Base-by-base conservation (phyloP, 2,329 filamentous ascomycete genomes). In the Beauveria sp. region DNA sequence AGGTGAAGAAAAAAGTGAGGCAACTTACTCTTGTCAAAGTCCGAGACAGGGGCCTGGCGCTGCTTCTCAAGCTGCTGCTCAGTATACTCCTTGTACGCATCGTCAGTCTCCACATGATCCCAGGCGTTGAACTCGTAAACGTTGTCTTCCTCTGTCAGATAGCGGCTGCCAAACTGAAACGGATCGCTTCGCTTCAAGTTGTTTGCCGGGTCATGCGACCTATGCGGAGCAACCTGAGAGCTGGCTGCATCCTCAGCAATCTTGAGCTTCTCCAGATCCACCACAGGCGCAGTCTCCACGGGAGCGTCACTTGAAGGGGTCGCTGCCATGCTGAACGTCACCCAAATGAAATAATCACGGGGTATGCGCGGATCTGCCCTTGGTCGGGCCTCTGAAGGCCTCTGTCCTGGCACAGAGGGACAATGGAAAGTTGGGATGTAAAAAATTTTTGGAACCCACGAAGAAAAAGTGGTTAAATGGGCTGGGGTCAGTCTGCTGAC, bases 111-210 rank as follows among this genome's bases (percentile, higher is more conserved):
- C 72, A 98, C 95, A 73, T 99, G 93, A 74, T 99, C 95, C 95
- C 95, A 99, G 43, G 95, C 95, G 75, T 99, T 99, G 84, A 95
- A 96, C 74, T 96, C 89, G 77, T 93, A 99, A 70, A 96, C 90
- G 73, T 98, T 83, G 77, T 96, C 93, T 71, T 87, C 85, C 73
- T 93, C 83, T 69, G 89, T 86, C 57, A 99, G 85, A 70, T 84
- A 90, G 63, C 93, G 90, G 53, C 90, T 95, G 64, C 95, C 95
- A 74, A 99, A 99, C 75, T 96, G 89, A 75, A 98, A 99, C 20
- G 95, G 95, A 71, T 97, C 92, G 71, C 79, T 90, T 69, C 91
- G 85, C 79, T 98, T 98, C 76, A 89, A 80, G 74, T 92, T 95
- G 74, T 88, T 77, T 65, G 77, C 70, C 45, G 89, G 86, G 69